Conservation (phyloP, 2,329 filamentous ascomycete genomes). For the Microthyrium microscopicum region DNA sequence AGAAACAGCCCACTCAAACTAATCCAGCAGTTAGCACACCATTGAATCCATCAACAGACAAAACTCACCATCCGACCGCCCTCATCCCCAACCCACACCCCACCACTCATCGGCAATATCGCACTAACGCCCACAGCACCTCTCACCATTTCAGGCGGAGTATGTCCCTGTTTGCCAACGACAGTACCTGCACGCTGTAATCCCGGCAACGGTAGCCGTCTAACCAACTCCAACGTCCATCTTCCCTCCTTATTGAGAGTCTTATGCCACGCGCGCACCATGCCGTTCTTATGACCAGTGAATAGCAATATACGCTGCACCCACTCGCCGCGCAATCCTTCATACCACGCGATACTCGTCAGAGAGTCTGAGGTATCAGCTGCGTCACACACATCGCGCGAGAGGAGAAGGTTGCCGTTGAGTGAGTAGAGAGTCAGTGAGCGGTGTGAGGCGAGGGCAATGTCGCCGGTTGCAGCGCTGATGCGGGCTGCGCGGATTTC, state of each 20-base stretch:
- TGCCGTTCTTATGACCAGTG: conserved; percentile 69
- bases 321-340: conserved; percentile 83
- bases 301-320: conserved; percentile 73
- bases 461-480: conserved; percentile 81
- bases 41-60: no score
- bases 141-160: no score
- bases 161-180: no score
- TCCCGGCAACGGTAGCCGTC: not conserved
- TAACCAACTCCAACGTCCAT: not conserved
- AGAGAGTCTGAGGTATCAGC: conserved; percentile 52
- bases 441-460: conserved; percentile 65
- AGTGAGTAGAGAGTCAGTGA: conserved; percentile 68
- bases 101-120: not conserved
- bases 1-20: no score
- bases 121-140: no score
- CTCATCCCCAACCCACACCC: not conserved
- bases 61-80: conserved; percentile 25
- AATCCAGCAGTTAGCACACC: no score
- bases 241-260: not conserved
- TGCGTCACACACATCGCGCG: conserved; percentile 60
- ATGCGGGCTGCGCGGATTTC: conserved; percentile 57
- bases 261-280: conserved; percentile 55
- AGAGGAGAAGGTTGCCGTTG: conserved; percentile 68
- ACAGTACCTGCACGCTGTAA: not conserved
- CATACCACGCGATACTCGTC: conserved; percentile 77